phyloP scores from a whole-genome alignment of 176 grass and related monocot species.

The Paspalum notatum region DNA sequence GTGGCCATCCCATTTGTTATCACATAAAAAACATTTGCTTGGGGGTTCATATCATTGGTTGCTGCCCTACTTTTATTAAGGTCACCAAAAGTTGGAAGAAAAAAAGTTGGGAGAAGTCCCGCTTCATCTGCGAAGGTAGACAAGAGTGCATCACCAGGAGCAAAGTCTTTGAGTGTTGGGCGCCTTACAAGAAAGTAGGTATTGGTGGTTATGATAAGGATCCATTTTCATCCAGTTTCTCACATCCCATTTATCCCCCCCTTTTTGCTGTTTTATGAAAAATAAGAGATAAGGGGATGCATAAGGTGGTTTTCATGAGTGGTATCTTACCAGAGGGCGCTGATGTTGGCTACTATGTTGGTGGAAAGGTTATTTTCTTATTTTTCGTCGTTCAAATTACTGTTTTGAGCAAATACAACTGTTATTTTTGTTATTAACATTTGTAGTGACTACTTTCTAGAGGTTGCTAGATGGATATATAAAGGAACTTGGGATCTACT shows the following conservation, averaged over 20 bases:
- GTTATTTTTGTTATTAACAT: constrained; percentile 37
- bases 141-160: constrained; percentile 50
- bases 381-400: neutral
- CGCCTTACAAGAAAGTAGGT: constrained; percentile 75
- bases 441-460: constrained; percentile 50
- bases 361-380: constrained; percentile 67
- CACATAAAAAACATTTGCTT: neutral
- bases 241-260: constrained; percentile 17
- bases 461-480: constrained; percentile 94
- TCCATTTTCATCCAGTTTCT: neutral
- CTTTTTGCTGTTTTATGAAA: constrained; percentile 31
- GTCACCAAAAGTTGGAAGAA: constrained; percentile 31
- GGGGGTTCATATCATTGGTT: neutral
- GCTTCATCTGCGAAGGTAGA: constrained; percentile 41
- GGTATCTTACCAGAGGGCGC: constrained; percentile 68
- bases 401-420: constrained; percentile 8
- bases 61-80: constrained; percentile 42
- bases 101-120: constrained; percentile 23
- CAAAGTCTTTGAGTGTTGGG: constrained; percentile 48
- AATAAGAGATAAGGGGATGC: constrained; percentile 65
- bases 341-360: constrained; percentile 81
- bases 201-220: neutral
- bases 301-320: constrained; percentile 85
- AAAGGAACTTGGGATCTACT: constrained; percentile 90
- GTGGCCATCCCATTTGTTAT: constrained; percentile 17